These are phyloP conservation scores for Solanum hybrid DNA, from an alignment of 305 asterid genomes.

Conservation along the genomic window DNA sequence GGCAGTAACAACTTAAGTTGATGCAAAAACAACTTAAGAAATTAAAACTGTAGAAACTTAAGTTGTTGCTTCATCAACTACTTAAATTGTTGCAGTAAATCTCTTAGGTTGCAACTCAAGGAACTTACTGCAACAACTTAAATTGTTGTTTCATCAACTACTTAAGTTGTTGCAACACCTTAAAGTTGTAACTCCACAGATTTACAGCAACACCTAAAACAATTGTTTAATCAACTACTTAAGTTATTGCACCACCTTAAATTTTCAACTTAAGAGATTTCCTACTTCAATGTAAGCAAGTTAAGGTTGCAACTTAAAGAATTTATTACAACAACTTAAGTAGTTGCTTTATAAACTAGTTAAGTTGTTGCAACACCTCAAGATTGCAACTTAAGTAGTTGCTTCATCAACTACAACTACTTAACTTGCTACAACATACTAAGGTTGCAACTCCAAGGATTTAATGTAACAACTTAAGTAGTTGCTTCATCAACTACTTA, in stretches of 20 bases:
- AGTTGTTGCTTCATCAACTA: background rate
- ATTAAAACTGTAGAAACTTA: background rate
- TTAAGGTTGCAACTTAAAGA: background rate
- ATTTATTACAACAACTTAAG: background rate
- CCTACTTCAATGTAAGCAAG: background rate
- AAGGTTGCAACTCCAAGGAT: background rate
- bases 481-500: background rate
- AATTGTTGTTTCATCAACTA: background rate
- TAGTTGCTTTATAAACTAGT: background rate
- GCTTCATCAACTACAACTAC: background rate
- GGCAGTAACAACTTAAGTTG: background rate
- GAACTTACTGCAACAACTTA: background rate
- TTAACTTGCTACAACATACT: background rate
- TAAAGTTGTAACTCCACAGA: background rate
- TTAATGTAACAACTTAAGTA: background rate
- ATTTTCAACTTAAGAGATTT: background rate
- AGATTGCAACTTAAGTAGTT: background rate
- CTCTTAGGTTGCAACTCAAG: background rate
- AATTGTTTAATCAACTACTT: background rate
- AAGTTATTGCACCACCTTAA: background rate
- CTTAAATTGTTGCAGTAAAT: background rate
- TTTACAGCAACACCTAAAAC: background rate
- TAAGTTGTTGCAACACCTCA: background rate
- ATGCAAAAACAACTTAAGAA: background rate
- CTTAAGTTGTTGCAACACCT: background rate